These are phyloP conservation scores for Calocybe gambosa DNA, from an alignment of 1,284 basidiomycete species.

Conservation along the genomic window DNA sequence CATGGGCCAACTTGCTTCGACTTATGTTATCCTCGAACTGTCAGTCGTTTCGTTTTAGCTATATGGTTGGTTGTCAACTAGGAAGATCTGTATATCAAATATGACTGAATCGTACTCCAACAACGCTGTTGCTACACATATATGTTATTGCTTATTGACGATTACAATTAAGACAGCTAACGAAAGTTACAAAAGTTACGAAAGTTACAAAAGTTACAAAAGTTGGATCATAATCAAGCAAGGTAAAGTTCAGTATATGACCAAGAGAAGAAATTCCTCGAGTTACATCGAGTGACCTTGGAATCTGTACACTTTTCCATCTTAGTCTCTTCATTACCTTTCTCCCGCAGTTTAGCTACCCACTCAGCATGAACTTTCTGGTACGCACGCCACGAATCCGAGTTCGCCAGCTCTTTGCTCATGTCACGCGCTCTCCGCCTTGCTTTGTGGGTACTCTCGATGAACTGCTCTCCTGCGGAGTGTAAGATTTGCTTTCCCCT, in stretches of 20 bases:
- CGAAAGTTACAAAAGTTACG: not conserved
- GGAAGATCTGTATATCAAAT: too few species aligned
- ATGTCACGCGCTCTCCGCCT: conserved; percentile 29
- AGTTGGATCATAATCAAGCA: conserved; percentile 3
- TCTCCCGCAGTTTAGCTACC: conserved; percentile 25
- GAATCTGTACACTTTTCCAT: conserved; percentile 5
- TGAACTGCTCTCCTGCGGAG: conserved; percentile 10
- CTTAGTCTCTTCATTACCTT: conserved; percentile 7
- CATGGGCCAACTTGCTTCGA: not conserved
- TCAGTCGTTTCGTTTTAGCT: not conserved
- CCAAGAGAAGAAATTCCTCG: conserved; percentile 10
- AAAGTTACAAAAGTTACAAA: not conserved
- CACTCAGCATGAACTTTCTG: conserved; percentile 32
- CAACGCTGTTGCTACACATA: not conserved
- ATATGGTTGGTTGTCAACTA: too few species aligned
- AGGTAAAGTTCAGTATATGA: conserved; percentile 12
- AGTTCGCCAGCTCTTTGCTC: conserved; percentile 30
- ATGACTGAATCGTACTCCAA: not conserved
- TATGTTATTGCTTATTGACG: not conserved
- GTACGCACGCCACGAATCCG: conserved; percentile 32
- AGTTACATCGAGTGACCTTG: conserved; percentile 1
- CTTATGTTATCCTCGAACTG: not conserved
- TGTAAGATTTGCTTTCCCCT: conserved; percentile 18
- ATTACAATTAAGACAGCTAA: not conserved
- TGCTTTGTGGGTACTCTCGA: conserved; percentile 48